A percentile compares a stretch with the other conserved stretches of the same genome.
Evolutionary conservation across 2,329 filamentous ascomycete genomes (phyloP).

Genomic region (Trichoderma sp.): DNA sequence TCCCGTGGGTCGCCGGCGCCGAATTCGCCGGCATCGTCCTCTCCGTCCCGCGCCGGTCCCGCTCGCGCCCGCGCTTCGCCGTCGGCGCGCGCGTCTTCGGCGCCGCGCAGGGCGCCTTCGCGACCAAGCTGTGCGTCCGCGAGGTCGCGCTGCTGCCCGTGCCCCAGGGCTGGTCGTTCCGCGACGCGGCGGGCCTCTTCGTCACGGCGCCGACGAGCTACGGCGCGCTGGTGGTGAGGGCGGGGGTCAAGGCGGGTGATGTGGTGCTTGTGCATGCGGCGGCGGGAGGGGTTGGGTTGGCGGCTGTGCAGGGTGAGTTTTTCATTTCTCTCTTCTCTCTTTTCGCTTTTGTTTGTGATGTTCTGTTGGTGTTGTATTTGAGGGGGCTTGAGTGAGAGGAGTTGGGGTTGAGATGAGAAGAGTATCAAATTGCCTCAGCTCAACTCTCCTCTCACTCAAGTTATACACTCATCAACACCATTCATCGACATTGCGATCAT

Average conservation of each 20-base stretch:
- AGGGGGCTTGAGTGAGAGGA: neutral
- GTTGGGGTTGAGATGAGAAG: neutral
- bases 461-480: neutral
- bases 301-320: conserved; percentile 73
- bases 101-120: conserved; percentile 82
- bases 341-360: neutral
- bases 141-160: conserved; percentile 73
- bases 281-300: conserved; percentile 86
- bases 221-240: conserved; percentile 76
- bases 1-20: conserved; percentile 84
- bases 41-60: conserved; percentile 58
- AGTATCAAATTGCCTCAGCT: neutral
- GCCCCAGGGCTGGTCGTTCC: conserved; percentile 78
- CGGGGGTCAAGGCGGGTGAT: conserved; percentile 76
- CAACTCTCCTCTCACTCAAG: neutral
- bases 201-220: conserved; percentile 92
- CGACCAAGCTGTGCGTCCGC: conserved; percentile 68
- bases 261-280: conserved; percentile 90
- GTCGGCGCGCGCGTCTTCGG: conserved; percentile 85
- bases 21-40: conserved; percentile 85
- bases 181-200: conserved; percentile 84
- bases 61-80: conserved; percentile 60
- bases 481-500: neutral
- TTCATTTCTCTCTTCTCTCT: neutral
- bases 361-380: neutral